Conservation (phyloP, 2,329 filamentous ascomycete species). For the Ascosphaera apis region DNA sequence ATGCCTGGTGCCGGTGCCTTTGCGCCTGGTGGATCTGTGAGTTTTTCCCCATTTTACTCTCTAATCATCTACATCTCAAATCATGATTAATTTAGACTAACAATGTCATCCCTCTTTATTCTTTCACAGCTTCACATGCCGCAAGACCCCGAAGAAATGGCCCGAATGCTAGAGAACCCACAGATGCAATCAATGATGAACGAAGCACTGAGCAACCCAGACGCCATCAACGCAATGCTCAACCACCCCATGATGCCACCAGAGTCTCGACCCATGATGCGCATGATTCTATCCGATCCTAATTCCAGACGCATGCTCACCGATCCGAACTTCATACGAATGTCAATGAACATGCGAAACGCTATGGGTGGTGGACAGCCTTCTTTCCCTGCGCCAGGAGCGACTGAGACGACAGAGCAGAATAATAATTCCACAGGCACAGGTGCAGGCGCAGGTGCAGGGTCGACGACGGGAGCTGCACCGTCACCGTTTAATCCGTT, state of each 20-base stretch:
- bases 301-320: conserved; percentile 83
- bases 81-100: neutral
- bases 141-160: conserved; percentile 55
- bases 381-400: conserved; percentile 72
- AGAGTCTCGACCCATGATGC: conserved; percentile 45
- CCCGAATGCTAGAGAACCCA: conserved; percentile 71
- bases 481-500: conserved; percentile 17
- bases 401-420: conserved; percentile 56
- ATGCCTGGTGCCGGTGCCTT: conserved; percentile 75
- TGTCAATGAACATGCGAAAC: conserved; percentile 63
- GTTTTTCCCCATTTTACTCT: conserved; percentile 16
- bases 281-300: conserved; percentile 70
- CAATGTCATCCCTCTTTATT: conserved; percentile 2
- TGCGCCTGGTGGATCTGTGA: conserved; percentile 78
- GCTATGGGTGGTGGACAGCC: conserved; percentile 28
- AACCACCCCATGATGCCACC: conserved; percentile 67
- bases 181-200: conserved; percentile 73
- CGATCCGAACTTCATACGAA: conserved; percentile 62
- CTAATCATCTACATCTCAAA: neutral
- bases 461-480: conserved; percentile 25
- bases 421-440: conserved; percentile 17
- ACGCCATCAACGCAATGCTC: conserved; percentile 85
- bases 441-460: conserved; percentile 8
- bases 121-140: conserved; percentile 92
- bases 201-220: conserved; percentile 87